Percentiles rank a stretch among this genome's conserved stretches.
phyloP scores from a whole-genome alignment of 192 early-diverging fungal genomes.

The Coemansia sp. region DNA sequence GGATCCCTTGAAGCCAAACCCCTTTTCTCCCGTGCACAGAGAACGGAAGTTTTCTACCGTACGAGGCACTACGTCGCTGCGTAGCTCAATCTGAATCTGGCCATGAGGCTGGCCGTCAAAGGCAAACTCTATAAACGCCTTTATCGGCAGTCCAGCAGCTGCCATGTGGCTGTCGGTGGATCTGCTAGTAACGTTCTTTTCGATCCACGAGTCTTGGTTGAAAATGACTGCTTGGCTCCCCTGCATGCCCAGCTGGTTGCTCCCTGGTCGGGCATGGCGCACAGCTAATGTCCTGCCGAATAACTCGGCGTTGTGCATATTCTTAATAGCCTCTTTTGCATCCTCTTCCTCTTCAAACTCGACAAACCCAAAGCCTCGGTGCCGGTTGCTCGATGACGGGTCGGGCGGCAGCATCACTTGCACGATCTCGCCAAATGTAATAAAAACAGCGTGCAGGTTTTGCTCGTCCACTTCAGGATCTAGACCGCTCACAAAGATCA shows the following conservation, averaged over 20 bases:
- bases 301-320: constrained; percentile 90
- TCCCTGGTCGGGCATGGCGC: constrained; percentile 69
- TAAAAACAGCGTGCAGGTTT: constrained; percentile 81
- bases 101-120: constrained; percentile 31
- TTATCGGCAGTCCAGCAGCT: neutral
- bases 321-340: constrained; percentile 85
- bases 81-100: constrained; percentile 35
- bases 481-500: constrained; percentile 66
- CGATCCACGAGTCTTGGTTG: constrained; percentile 28
- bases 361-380: constrained; percentile 95
- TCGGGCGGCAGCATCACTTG: constrained; percentile 83
- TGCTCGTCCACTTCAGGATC: constrained; percentile 75
- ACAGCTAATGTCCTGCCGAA: constrained; percentile 88
- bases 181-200: neutral
- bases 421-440: constrained; percentile 95
- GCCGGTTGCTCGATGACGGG: constrained; percentile 69
- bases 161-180: constrained; percentile 4
- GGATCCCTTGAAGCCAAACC: constrained; percentile 62
- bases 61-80: constrained; percentile 34
- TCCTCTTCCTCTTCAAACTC: constrained; percentile 87
- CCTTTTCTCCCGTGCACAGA: constrained; percentile 48
- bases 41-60: constrained; percentile 38
- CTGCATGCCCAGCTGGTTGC: constrained; percentile 11
- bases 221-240: constrained; percentile 14
- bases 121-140: constrained; percentile 39